Evolutionary conservation across 2,329 filamentous ascomycete genomes (phyloP).

Genomic region (Hansfordia pulvinata): DNA sequence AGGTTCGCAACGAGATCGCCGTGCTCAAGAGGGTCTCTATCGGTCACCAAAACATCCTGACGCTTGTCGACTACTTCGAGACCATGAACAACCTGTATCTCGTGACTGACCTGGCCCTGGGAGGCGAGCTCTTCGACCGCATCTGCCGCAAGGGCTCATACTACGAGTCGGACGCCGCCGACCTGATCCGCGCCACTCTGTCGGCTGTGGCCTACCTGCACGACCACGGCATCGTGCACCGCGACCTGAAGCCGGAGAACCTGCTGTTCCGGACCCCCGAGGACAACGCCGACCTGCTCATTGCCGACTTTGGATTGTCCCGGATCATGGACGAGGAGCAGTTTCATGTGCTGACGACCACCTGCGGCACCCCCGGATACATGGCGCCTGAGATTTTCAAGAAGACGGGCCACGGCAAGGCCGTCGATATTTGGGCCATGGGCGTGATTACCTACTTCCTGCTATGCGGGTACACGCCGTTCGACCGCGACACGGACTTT

Average conservation of each 20-base stretch:
- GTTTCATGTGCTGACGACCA: conserved; percentile 94
- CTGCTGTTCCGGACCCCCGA: conserved; percentile 92
- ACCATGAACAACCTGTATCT: conserved; percentile 99
- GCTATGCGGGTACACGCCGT: conserved; percentile 94
- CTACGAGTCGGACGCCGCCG: conserved; percentile 92
- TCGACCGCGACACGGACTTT: conserved; percentile 92
- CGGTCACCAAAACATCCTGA: conserved; percentile 96
- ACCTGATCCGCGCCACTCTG: conserved; percentile 85
- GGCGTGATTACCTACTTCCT: conserved; percentile 98
- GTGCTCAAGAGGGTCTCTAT: conserved; percentile 97
- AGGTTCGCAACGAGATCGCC: conserved; percentile 96
- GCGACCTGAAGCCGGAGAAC: conserved; percentile 95
- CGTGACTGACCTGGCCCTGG: conserved; percentile 90
- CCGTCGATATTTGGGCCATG: conserved; percentile 96
- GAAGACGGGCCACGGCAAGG: conserved; percentile 94
- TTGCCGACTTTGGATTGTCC: conserved; percentile 91
- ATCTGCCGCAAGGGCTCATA: conserved; percentile 98
- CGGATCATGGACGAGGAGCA: conserved; percentile 99
- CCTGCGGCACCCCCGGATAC: conserved; percentile 93
- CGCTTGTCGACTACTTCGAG: conserved; percentile 97
- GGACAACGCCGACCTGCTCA: conserved; percentile 91
- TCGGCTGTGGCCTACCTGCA: conserved; percentile 98
- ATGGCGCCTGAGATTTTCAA: conserved; percentile 99
- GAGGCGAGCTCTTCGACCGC: conserved; percentile 93
- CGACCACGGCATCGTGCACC: conserved; percentile 96